Base-by-base conservation (phyloP, 73 alveolate genomes). In the Paramecium biaurelia region DNA sequence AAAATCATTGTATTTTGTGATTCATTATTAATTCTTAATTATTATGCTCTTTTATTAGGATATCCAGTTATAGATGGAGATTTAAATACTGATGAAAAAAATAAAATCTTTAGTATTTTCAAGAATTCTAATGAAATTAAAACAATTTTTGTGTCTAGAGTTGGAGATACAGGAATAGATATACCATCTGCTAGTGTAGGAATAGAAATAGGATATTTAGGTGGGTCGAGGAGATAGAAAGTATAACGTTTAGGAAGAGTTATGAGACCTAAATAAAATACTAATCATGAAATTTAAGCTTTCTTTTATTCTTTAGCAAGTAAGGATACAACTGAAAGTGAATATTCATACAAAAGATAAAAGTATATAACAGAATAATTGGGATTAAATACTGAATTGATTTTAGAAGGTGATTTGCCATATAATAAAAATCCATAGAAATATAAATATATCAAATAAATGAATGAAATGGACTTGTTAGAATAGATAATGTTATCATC, bases 241-340 rank as follows among this genome's bases (percentile, higher is more conserved):
- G 98, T 96, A 1, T 95, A 95, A 88, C 87, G 98, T 56, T 93
- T 95, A 38, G 98, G 98, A 28, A 95, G 98, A 92, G 92, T 95
- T 28, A 92, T 95, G 93, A 95, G 98, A 85, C 95, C 96, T n/a
- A 95, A 95, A 88, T 90, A 92, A 85, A 95, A 92, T 86, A 49
- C 74, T n/a, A 92, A 94, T 15, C 72, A 95, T 57, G 98, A 95
- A 86, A 93, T 92, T 56, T 86, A 93, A 85, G 98, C 98, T 21
- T 94, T 92, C 85, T 95, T 95, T 88, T 95, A 93, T 88, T 70
- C 94, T 23, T 49, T 89, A 38, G 94, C 87, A 14, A 70, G 92
- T 49, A 89, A 68, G 49, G 76, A 70, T 14, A 89, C 94, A 4
- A 38, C 70, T 4, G 79, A 89, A 34, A 82, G 92, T 42, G 82